Conservation (phyloP, 257 asterid genomes). For the Nicotiana benthamiana region DNA sequence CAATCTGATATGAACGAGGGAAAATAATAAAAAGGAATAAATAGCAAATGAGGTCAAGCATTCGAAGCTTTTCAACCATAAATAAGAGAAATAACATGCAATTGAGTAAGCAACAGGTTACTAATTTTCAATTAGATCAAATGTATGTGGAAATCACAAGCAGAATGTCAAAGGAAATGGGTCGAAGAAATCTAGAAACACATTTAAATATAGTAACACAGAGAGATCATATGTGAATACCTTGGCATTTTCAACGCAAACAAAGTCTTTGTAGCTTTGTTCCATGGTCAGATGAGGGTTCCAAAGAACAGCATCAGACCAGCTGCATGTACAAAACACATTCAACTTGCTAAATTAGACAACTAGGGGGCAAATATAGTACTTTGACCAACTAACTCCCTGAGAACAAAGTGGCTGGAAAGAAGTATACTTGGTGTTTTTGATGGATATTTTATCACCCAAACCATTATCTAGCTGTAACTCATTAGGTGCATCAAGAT, state of each 20-base stretch:
- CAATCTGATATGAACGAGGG: constrained; percentile 45
- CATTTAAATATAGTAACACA: background rate
- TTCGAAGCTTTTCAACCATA: background rate
- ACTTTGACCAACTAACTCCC: background rate
- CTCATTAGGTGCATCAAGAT: constrained; percentile 82
- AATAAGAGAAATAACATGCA: background rate
- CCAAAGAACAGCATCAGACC: constrained; percentile 97
- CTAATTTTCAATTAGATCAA: background rate
- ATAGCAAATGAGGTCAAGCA: background rate
- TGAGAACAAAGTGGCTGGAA: background rate
- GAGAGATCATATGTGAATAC: constrained; percentile 22
- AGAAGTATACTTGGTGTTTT: constrained; percentile 54
- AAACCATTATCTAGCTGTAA: constrained; percentile 74
- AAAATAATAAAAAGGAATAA: background rate
- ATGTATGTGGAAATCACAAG: background rate
- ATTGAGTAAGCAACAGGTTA: background rate
- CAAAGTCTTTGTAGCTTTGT: constrained; percentile 82
- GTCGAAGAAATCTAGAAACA: background rate
- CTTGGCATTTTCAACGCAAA: constrained; percentile 96
- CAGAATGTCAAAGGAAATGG: background rate
- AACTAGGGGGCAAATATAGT: background rate
- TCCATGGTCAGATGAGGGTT: constrained; percentile 90
- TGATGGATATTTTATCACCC: constrained; percentile 66
- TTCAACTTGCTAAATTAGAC: background rate
- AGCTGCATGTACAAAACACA: constrained; percentile 32